phyloP scores from a whole-genome alignment of 2,329 filamentous ascomycete genomes.

The Ceratocystiopsis brevicomis region DNA sequence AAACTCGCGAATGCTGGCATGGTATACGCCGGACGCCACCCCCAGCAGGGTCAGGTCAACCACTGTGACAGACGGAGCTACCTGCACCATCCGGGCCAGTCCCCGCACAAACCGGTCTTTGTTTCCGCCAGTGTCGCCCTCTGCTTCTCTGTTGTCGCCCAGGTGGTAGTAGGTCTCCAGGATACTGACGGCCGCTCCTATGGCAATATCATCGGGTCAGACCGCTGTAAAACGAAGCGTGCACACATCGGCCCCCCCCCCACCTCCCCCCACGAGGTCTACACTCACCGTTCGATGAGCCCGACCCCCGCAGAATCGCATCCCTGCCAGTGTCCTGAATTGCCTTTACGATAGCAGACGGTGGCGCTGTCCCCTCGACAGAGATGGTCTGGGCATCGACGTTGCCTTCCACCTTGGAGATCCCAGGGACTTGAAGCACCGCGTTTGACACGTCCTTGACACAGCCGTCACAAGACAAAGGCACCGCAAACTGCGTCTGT shows the following conservation, averaged over 20 bases:
- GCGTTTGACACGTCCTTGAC: conserved; percentile 70
- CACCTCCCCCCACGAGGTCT: no score
- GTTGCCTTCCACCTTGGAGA: conserved; percentile 66
- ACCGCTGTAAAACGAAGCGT: no score
- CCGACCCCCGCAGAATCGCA: conserved; percentile 82
- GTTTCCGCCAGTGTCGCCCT: conserved; percentile 8
- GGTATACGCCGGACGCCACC: conserved; percentile 61
- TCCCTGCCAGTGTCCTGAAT: conserved; percentile 83
- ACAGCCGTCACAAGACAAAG: conserved; percentile 78
- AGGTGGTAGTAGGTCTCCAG: conserved; percentile 63
- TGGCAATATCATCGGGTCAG: no score
- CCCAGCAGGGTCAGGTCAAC: conserved; percentile 78
- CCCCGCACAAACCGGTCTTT: conserved; percentile 50
- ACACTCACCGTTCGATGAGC: conserved; percentile 59
- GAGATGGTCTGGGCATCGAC: conserved; percentile 68
- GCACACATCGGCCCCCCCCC: no score
- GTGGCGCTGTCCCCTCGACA: conserved; percentile 76
- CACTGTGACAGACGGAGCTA: conserved; percentile 57
- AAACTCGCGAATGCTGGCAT: conserved; percentile 65
- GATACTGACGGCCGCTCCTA: conserved; percentile 79
- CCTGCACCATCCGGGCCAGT: conserved; percentile 83
- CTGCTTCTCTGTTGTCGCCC: conserved; percentile 15
- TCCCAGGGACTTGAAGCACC: conserved; percentile 57
- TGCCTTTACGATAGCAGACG: conserved; percentile 71
- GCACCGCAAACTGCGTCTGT: conserved; percentile 86